Conservation (phyloP, 257 asterid genomes). For the Solanum raphanifolium region DNA sequence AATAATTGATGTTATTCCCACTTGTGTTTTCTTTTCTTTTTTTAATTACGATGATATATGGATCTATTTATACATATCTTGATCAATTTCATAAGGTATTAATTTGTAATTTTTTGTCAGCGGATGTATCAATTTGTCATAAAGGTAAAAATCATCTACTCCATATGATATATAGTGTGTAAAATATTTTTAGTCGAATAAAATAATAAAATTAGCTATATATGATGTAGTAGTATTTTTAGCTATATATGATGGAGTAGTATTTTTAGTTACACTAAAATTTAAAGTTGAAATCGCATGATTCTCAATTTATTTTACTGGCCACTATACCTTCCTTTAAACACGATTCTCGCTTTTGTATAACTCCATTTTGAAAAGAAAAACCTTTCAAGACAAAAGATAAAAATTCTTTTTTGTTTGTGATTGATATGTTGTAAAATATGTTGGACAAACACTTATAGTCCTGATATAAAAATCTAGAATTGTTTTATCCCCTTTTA, state of each 20-base stretch:
- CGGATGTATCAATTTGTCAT: too few relatives aligned
- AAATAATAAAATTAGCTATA: too few relatives aligned
- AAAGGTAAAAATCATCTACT: background rate
- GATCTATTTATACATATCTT: background rate
- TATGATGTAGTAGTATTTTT: background rate
- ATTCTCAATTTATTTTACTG: background rate
- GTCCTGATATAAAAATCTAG: background rate
- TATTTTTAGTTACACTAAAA: background rate
- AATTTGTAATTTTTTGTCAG: background rate
- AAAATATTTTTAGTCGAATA: too few relatives aligned
- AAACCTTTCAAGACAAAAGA: background rate
- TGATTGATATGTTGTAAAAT: background rate
- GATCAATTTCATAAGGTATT: background rate
- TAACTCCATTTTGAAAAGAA: background rate
- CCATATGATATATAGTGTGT: too few relatives aligned
- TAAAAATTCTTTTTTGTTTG: background rate
- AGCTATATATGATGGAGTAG: too few relatives aligned
- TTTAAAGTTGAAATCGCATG: rapidly evolving
- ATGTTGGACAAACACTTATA: background rate
- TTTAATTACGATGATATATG: background rate
- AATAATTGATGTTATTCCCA: background rate
- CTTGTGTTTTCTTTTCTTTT: background rate
- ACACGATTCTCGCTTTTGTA: background rate
- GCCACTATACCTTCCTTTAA: rapidly evolving
- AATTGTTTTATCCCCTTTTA: background rate